Conservation (phyloP, 768 basidiomycete species). For the Lentinula aciculospora region DNA sequence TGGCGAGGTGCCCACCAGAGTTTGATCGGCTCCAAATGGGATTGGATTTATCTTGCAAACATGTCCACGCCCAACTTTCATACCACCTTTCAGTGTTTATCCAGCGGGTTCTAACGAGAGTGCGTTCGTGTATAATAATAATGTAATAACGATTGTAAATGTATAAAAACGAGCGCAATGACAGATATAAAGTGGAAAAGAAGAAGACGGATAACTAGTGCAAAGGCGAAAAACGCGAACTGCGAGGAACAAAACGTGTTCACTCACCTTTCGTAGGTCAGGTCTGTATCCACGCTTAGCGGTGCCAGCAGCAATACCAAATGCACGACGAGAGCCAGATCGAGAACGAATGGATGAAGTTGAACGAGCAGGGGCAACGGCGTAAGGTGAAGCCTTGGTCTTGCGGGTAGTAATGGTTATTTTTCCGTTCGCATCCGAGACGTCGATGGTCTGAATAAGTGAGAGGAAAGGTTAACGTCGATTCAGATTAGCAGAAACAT, state of each 20-base stretch:
- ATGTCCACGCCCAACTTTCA: constrained; percentile 92
- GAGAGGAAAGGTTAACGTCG: background rate
- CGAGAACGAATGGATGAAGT: constrained; percentile 56
- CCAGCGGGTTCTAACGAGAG: constrained; percentile 93
- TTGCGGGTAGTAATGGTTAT: constrained; percentile 65
- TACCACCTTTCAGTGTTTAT: constrained; percentile 46
- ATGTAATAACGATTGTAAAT: background rate
- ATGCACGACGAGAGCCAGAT: constrained; percentile 65
- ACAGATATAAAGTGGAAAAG: constrained; percentile 1
- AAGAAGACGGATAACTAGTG: too few relatives aligned
- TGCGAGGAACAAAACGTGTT: constrained; percentile 8
- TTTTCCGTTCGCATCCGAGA: constrained; percentile 43
- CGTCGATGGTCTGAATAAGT: constrained; percentile 52
- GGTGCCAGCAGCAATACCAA: constrained; percentile 54
- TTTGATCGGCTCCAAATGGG: constrained; percentile 54
- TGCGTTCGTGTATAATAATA: constrained; percentile 38
- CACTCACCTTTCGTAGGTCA: constrained; percentile 74
- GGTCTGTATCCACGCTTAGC: constrained; percentile 71
- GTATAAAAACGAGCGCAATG: constrained; percentile 2
- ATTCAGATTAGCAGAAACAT: background rate
- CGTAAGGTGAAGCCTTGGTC: constrained; percentile 45
- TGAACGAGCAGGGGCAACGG: constrained; percentile 43
- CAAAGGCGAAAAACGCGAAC: too few relatives aligned
- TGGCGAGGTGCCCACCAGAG: constrained; percentile 50
- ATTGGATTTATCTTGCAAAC: constrained; percentile 72